Evolutionary conservation across 805 yeast genomes (phyloP).

Genomic region (Dipodascus geniculatus): DNA sequence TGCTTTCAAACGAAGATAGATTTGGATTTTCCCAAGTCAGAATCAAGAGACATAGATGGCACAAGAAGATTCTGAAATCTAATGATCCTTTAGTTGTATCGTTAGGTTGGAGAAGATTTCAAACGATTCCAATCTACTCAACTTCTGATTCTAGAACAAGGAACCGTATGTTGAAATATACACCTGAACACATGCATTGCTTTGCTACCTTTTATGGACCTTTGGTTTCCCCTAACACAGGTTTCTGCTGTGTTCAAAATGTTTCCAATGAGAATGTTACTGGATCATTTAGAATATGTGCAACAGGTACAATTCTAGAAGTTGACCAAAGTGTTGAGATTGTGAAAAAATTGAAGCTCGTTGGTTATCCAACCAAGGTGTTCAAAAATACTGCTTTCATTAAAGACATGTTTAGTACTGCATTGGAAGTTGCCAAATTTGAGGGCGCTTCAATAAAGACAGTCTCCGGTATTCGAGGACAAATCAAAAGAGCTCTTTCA

Average conservation of each 20-base stretch:
- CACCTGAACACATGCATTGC: conserved; percentile 97
- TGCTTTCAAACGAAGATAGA: conserved; percentile 79
- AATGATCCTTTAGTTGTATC: conserved; percentile 92
- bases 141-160: conserved; percentile 96
- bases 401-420: conserved; percentile 88
- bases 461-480: conserved; percentile 95
- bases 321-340: conserved; percentile 81
- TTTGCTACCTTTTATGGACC: conserved; percentile 96
- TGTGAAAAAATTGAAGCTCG: conserved; percentile 88
- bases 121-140: conserved; percentile 89
- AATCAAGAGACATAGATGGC: conserved; percentile 98
- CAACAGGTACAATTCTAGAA: conserved; percentile 93
- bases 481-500: conserved; percentile 85
- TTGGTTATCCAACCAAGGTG: conserved; percentile 88
- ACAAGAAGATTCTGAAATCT: conserved; percentile 85
- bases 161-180: conserved; percentile 93
- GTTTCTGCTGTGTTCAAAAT: conserved; percentile 88
- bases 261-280: conserved; percentile 77
- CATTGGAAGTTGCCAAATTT: conserved; percentile 91
- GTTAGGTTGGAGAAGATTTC: conserved; percentile 97
- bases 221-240: conserved; percentile 91
- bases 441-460: conserved; percentile 97
- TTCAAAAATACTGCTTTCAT: conserved; percentile 95
- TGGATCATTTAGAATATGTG: conserved; percentile 87
- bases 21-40: conserved; percentile 90